phyloP scores from a whole-genome alignment of 257 asterid species.

The Striga asiatica region DNA sequence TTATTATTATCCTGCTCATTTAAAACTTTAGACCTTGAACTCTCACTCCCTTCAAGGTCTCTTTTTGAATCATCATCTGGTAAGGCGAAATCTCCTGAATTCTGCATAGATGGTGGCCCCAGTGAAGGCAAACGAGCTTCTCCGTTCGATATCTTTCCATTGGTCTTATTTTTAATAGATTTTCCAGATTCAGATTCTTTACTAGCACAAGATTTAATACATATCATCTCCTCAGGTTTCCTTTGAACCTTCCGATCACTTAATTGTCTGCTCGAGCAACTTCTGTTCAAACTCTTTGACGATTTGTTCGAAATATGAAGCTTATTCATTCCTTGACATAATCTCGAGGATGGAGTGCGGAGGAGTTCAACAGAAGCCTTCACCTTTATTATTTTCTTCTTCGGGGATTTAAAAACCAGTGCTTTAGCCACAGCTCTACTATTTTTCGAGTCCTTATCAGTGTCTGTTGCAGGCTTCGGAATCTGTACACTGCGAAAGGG shows the following conservation, averaged over 20 bases:
- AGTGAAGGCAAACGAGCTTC: background rate
- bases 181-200: constrained; percentile 21
- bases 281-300: constrained; percentile 19
- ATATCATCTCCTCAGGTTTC: background rate
- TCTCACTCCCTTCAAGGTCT: constrained; percentile 15
- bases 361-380: constrained; percentile 50
- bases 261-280: background rate
- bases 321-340: constrained; percentile 58
- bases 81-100: constrained; percentile 13
- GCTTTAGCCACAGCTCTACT: constrained; percentile 47
- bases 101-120: too few species aligned
- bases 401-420: constrained; percentile 62
- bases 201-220: background rate
- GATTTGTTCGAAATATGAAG: constrained; percentile 51
- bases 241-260: background rate
- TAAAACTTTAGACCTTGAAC: constrained; percentile 14
- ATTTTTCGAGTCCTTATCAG: constrained; percentile 29
- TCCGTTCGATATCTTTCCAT: constrained; percentile 9
- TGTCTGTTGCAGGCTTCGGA: constrained; percentile 39
- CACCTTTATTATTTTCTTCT: constrained; percentile 39
- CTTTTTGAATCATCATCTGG: constrained; percentile 8
- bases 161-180: constrained; percentile 16
- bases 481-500: constrained; percentile 67
- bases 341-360: constrained; percentile 44
- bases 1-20: constrained; percentile 16